Conservation (phyloP, 176 grass and related monocot genomes). For the Alopecurus myosuroides region DNA sequence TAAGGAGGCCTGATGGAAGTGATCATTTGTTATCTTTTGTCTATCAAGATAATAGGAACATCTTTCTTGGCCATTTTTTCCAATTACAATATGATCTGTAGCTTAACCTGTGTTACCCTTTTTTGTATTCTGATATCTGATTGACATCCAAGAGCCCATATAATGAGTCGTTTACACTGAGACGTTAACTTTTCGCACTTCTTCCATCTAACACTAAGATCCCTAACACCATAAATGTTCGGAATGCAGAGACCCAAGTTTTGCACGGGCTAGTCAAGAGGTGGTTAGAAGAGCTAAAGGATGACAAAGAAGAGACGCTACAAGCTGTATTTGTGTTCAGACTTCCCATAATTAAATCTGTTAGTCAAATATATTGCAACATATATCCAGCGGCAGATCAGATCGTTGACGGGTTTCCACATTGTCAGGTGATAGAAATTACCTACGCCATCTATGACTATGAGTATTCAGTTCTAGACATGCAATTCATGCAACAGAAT, state of each 20-base stretch:
- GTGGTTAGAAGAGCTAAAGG: constrained; percentile 87
- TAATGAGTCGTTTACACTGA: not conserved
- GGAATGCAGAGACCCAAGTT: constrained; percentile 51
- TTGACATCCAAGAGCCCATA: not conserved
- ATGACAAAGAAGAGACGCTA: constrained; percentile 58
- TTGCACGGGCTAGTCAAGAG: constrained; percentile 75
- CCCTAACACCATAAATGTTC: constrained; percentile 13
- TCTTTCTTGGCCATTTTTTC: not conserved
- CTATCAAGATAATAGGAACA: not conserved
- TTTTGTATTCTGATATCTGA: not conserved
- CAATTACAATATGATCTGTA: not conserved
- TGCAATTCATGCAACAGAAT: not conserved
- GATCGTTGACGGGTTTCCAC: constrained; percentile 71
- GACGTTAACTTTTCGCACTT: not conserved
- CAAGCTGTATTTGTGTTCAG: constrained; percentile 75
- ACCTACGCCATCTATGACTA: not conserved
- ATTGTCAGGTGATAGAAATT: constrained; percentile 61
- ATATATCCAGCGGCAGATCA: constrained; percentile 55
- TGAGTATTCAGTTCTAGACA: not conserved
- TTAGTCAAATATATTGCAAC: constrained; percentile 68
- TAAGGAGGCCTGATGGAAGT: constrained; percentile 26
- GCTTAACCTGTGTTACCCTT: not conserved
- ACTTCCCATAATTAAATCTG: constrained; percentile 49
- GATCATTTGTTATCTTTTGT: not conserved
- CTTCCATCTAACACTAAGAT: not conserved